Conservation (phyloP, 2,329 filamentous ascomycete genomes). For the Clarireedia homoeocarpa region DNA sequence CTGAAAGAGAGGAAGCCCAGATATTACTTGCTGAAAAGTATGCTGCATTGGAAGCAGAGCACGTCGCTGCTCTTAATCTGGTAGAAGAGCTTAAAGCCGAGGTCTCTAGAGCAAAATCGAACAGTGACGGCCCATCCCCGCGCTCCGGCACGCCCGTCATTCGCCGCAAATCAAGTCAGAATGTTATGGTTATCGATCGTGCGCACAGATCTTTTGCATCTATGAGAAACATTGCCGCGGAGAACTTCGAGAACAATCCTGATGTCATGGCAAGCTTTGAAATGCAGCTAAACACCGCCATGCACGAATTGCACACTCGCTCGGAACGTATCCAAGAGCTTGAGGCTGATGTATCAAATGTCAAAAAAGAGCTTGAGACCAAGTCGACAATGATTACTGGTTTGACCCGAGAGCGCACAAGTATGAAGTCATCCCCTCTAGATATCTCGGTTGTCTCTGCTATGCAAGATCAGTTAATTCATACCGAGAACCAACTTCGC, state of each 20-base stretch:
- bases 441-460: constrained; percentile 87
- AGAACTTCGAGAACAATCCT: constrained; percentile 74
- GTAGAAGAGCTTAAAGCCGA: constrained; percentile 89
- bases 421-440: constrained; percentile 74
- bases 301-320: constrained; percentile 81
- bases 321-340: constrained; percentile 87
- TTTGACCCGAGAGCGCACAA: constrained; percentile 84
- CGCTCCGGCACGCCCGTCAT: constrained; percentile 68
- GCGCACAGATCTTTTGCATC: constrained; percentile 87
- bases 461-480: constrained; percentile 79
- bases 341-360: constrained; percentile 72
- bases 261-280: constrained; percentile 91
- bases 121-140: constrained; percentile 41
- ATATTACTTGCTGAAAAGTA: constrained; percentile 69
- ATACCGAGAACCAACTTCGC: constrained; percentile 74
- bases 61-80: constrained; percentile 73
- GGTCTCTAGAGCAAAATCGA: constrained; percentile 65
- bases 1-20: constrained; percentile 71
- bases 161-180: constrained; percentile 88
- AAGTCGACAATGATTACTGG: constrained; percentile 96
- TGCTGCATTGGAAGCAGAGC: constrained; percentile 71
- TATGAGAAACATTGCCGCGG: constrained; percentile 77
- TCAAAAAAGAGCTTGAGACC: constrained; percentile 92
- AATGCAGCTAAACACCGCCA: constrained; percentile 79
- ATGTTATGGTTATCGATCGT: constrained; percentile 77